Base-by-base conservation (phyloP, 805 yeast genomes). In the Metschnikowia baotianmanensis region DNA sequence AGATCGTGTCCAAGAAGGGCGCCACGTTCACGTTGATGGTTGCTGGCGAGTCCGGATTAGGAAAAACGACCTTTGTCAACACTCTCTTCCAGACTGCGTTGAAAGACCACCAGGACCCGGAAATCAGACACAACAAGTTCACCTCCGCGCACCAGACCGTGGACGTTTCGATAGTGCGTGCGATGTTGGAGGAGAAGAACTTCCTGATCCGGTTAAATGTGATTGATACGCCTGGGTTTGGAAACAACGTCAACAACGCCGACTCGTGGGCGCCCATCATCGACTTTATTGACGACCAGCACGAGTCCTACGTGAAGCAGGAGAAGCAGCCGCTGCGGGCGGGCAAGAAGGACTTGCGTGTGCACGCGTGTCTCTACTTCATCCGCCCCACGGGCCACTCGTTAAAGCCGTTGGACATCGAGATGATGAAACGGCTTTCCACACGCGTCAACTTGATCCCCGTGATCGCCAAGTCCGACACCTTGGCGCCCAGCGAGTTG, bases 201-300 rank as follows among this genome's bases (percentile, higher is more conserved):
- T 86, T 90, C 65, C 75, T 73, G 50, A 75, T 86, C 52, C 76
- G 83, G 47, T 76, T 90, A 49, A 88, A 88, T 52, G 74, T 90
- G 42, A 80, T 90, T 54, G 96, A 89, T 63, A 87, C 96, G 2
- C 96, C 96, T 7, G 96, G 96, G 1, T 87, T 88, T 61, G 97
- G 96, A 46, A 95, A 87, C 60, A 85, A 83, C 61, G 84, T 88
- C 50, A 84, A 89, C 69, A 90, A 89, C 66, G 76, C 75, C 56
- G 83, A 84, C 59, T 75, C 93, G 32, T 88, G 96, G 95, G 83
- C 82, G 45, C 88, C 96, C 27, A 77, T 88, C 52, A 72, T 85
- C 46, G 95, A 87, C 62, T 90, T 87, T 62, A 80, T 90, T 48
- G 96, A 89, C 62, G 95, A 87, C 59, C 96, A 89, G 68, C 93